Conservation (phyloP, 352 stramenopile genomes). For the Phytopythium sindhum region DNA sequence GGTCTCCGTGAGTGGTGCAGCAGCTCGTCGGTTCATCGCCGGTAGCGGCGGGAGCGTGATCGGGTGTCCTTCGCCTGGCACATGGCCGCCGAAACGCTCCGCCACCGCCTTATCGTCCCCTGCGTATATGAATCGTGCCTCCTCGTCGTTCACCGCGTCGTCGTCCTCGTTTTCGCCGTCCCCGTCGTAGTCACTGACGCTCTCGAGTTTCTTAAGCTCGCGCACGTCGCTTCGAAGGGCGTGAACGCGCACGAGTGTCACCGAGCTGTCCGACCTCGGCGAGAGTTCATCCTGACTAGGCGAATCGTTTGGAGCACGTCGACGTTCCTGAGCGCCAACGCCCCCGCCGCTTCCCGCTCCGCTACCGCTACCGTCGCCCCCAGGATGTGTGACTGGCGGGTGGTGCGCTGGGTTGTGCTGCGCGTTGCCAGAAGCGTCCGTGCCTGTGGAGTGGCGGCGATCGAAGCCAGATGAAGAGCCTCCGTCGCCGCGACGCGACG, state of each 20-base stretch:
- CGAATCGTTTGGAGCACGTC: not conserved
- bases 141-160: slow-evolving; percentile 38
- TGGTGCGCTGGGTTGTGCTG: slow-evolving; percentile 32
- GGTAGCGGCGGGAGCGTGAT: not conserved
- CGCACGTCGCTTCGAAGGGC: slow-evolving; percentile 69
- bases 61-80: not conserved
- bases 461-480: slow-evolving; percentile 25
- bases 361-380: slow-evolving; percentile 13
- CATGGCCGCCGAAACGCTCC: slow-evolving; percentile 5
- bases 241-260: slow-evolving; percentile 74
- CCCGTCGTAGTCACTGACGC: slow-evolving; percentile 49
- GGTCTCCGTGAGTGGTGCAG: slow-evolving; percentile 9
- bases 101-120: slow-evolving; percentile 8
- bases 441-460: slow-evolving; percentile 10
- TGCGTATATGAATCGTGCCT: slow-evolving; percentile 24
- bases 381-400: slow-evolving; percentile 10
- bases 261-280: slow-evolving; percentile 43
- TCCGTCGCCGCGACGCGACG: slow-evolving; percentile 30
- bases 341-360: slow-evolving; percentile 19
- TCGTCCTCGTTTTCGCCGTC: slow-evolving; percentile 64
- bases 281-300: slow-evolving; percentile 25
- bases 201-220: slow-evolving; percentile 68
- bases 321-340: slow-evolving; percentile 2
- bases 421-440: slow-evolving; percentile 13
- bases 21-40: not conserved